These are phyloP conservation scores for Xylariaceae sp. DNA, from an alignment of 2,329 filamentous ascomycete species.

Conservation along the genomic window DNA sequence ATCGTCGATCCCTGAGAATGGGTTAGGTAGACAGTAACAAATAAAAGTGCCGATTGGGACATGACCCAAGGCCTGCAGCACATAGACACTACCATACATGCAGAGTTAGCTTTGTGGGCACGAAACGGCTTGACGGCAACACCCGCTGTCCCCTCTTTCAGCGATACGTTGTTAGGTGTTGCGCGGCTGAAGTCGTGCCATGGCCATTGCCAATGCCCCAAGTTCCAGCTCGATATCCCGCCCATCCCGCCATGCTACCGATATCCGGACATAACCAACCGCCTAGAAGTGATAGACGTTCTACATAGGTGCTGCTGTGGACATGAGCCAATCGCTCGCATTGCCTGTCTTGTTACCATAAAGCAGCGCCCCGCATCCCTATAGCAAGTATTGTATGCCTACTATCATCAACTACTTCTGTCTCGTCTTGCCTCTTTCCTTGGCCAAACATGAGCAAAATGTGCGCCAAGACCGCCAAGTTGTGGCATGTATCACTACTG, in stretches of 20 bases:
- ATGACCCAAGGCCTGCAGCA: constrained; percentile 11
- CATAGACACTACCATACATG: not conserved
- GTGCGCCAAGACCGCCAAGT: constrained; percentile 42
- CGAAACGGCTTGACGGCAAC: constrained; percentile 25
- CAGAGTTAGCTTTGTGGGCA: constrained; percentile 12
- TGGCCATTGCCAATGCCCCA: constrained; percentile 3
- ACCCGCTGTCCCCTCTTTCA: constrained; percentile 11
- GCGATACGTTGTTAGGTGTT: not conserved
- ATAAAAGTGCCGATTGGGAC: constrained; percentile 23
- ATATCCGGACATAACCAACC: constrained; percentile 14
- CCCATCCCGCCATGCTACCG: constrained; percentile 13
- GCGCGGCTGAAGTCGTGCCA: not conserved
- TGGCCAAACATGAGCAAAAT: constrained; percentile 29
- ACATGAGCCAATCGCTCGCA: too few species aligned
- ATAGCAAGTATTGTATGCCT: constrained; percentile 1
- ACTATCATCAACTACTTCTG: constrained; percentile 15
- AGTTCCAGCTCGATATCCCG: constrained; percentile 2
- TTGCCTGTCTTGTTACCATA: too few species aligned
- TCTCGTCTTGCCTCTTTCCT: constrained; percentile 32
- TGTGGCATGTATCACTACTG: constrained; percentile 34
- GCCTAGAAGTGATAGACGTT: too few species aligned
- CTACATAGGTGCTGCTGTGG: too few species aligned
- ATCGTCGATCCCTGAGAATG: not conserved
- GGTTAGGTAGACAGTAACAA: not conserved
- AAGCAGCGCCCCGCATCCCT: constrained; percentile 8